Conservation (phyloP, 768 basidiomycete genomes). For the Auricularia sp. region DNA sequence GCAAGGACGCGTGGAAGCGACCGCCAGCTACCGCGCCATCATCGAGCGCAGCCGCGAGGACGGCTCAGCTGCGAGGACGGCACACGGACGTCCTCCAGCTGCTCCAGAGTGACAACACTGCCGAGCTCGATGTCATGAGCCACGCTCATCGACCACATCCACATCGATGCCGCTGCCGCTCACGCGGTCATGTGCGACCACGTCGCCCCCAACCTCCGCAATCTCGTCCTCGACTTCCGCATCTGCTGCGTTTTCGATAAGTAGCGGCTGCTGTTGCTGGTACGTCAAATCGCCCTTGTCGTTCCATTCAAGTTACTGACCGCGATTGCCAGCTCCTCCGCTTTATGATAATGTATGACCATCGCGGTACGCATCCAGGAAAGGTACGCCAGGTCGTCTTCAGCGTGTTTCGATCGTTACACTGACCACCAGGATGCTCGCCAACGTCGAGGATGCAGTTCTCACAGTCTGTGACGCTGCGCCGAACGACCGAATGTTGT, state of each 20-base stretch:
- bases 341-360: too few relatives aligned
- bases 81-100: slow-evolving; percentile 72
- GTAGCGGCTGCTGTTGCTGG: too few relatives aligned
- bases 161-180: slow-evolving; percentile 50
- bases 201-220: slow-evolving; percentile 34
- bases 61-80: slow-evolving; percentile 49
- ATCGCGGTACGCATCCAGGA: too few relatives aligned
- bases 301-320: too few relatives aligned
- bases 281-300: too few relatives aligned
- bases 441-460: too few relatives aligned
- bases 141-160: slow-evolving; percentile 52
- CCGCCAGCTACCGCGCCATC: slow-evolving; percentile 55
- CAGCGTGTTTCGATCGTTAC: too few relatives aligned
- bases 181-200: slow-evolving; percentile 64
- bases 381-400: too few relatives aligned
- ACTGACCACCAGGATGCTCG: too few relatives aligned
- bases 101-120: slow-evolving; percentile 61
- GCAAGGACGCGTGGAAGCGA: slow-evolving; percentile 25
- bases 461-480: too few relatives aligned
- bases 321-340: too few relatives aligned
- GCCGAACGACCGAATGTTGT: too few relatives aligned
- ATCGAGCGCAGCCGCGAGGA: slow-evolving; percentile 39
- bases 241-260: slow-evolving; percentile 16
- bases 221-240: slow-evolving; percentile 49
- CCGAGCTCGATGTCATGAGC: slow-evolving; percentile 54